These are phyloP conservation scores for Dillenia turbinata DNA, from an alignment of 164 flowering plant species.

Conservation along the genomic window DNA sequence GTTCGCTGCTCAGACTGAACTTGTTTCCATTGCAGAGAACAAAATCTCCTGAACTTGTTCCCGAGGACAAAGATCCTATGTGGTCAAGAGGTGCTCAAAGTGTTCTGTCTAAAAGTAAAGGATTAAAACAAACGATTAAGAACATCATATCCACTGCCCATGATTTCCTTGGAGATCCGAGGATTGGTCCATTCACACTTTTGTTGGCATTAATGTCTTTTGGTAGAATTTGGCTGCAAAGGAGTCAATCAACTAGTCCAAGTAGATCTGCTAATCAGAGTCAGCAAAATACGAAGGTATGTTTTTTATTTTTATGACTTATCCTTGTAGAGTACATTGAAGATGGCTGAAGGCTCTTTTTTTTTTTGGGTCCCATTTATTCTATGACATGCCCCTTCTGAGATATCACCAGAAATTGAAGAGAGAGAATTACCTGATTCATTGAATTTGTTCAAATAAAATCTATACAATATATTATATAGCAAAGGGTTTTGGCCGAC, in stretches of 20 bases:
- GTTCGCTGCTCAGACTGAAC: not conserved
- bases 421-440: too few species aligned
- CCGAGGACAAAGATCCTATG: conserved; percentile 60
- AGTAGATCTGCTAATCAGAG: conserved; percentile 20
- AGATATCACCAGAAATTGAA: too few species aligned
- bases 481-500: too few species aligned
- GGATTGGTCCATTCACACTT: conserved; percentile 75
- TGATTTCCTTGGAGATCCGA: conserved; percentile 64
- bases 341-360: not conserved
- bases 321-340: too few species aligned
- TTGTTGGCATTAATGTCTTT: conserved; percentile 67
- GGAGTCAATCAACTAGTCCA: conserved; percentile 36
- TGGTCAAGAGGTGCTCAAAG: conserved; percentile 51
- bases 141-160: conserved; percentile 18
- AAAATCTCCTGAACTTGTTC: conserved; percentile 70
- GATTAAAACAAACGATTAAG: conserved; percentile 37
- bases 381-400: too few species aligned
- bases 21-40: conserved; percentile 42
- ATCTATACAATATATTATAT: too few species aligned
- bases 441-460: too few species aligned
- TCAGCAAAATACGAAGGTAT: conserved; percentile 25
- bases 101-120: conserved; percentile 37
- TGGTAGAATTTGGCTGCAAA: conserved; percentile 57
- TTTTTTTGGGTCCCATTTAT: not conserved
- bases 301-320: not conserved